Base-by-base conservation (phyloP, 1,284 basidiomycete species). In the Papiliotrema nemorosa region DNA sequence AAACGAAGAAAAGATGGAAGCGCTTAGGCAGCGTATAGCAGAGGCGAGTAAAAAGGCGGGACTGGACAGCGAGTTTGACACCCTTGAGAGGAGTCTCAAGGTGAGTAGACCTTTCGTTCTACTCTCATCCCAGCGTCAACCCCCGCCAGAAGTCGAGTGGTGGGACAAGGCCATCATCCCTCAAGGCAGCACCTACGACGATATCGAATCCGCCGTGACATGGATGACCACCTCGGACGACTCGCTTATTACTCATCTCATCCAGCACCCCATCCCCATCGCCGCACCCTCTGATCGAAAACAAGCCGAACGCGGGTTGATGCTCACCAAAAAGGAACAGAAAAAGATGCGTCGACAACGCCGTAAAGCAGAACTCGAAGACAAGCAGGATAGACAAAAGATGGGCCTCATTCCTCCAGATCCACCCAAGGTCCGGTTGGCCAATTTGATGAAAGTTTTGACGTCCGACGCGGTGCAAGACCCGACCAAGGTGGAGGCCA, bases 201-300 rank as follows among this genome's bases (percentile, higher is more conserved):
- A 90, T 55, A 70, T 93, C 45, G 76, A 72, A 54, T 38, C 59
- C 45, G 60, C 67, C 9, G 57, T 69, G 18, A 52, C 58, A 18
- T 70, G 74, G 26, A 76, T 87, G 49, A 83, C 82, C 42, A 86
- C 88, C 52, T 78, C 81, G 3, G 70, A 77, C 18, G 82, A 86
- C 56, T 86, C 86, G 4, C 88, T 89, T 0, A 87, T 98, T 54
- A 91, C 88, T 18, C 81, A 90, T 40, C 93, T 96, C 66, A 82
- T 98, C 42, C 94, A 97, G 70, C 94, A 98, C 70, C 96, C 94
- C 6, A 97, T 99, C 53, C 90, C 90, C 3, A 93, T 99, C 52
- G 89, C 90, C 34, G 88, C 88, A 2, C 90, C 91, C 4, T 83
- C 82, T 10, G 92, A 94, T 61, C 84, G 84, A 67, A 83, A 85